phyloP scores from a whole-genome alignment of 345 rosid genomes.

The Trapa incisa region DNA sequence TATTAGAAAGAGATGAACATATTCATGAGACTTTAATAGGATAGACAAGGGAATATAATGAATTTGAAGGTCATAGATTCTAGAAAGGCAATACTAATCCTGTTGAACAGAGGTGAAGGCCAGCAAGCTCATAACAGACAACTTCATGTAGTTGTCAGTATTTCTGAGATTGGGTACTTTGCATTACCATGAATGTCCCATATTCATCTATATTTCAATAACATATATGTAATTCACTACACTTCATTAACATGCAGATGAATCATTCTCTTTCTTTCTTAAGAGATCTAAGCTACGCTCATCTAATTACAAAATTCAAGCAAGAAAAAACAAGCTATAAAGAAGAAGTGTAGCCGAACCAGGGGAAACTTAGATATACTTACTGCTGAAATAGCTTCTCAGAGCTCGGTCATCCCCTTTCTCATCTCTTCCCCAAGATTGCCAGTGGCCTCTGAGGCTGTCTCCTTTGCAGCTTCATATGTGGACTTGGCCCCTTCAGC shows the following conservation, averaged over 20 bases:
- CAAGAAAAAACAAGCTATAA: background rate
- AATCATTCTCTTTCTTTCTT: background rate
- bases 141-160: no score
- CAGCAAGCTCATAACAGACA: no score
- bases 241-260: background rate
- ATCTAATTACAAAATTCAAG: background rate
- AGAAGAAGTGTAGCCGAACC: background rate
- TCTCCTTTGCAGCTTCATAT: conserved; percentile 43
- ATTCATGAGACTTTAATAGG: no score
- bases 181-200: no score
- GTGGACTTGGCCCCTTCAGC: conserved; percentile 11
- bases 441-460: conserved; percentile 28
- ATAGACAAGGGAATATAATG: no score
- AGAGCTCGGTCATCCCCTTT: conserved; percentile 11
- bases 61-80: no score
- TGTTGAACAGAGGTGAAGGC: no score
- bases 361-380: background rate
- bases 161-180: no score
- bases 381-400: conserved; percentile 5
- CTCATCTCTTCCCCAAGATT: conserved; percentile 35
- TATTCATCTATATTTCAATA: background rate
- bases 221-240: background rate
- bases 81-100: no score
- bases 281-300: background rate
- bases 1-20: no score